Conservation (phyloP, 495 filamentous ascomycete genomes). For the Tuber calosporum region DNA sequence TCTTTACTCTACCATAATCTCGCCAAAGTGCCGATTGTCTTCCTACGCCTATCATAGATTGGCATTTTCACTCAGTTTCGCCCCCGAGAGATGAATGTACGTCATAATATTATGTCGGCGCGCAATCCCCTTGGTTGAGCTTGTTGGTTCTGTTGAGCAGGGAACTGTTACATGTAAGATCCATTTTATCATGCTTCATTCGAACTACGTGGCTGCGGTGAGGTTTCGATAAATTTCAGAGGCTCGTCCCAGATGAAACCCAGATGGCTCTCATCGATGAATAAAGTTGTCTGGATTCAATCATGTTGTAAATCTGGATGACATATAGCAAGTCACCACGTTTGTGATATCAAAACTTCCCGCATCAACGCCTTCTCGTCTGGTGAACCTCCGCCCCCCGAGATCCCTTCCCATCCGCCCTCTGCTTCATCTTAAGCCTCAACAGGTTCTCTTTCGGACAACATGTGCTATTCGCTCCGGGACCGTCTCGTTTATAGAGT, state of each 20-base stretch:
- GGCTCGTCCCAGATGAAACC: background rate
- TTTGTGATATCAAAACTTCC: background rate
- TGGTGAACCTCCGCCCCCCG: conserved; percentile 15
- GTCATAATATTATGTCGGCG: background rate
- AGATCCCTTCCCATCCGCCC: conserved; percentile 47
- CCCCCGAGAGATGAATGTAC: background rate
- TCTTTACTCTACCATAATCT: background rate
- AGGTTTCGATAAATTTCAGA: background rate
- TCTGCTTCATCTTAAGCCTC: conserved; percentile 79
- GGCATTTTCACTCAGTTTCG: background rate
- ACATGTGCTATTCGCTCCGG: conserved; percentile 63
- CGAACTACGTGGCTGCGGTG: background rate
- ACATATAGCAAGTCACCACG: background rate
- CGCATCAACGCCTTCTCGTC: conserved; percentile 25
- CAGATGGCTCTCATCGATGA: conserved; percentile 5
- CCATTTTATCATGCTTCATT: background rate
- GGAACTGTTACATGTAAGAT: background rate
- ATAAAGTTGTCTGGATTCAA: conserved; percentile 4
- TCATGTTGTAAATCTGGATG: conserved; percentile 1
- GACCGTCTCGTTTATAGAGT: conserved; percentile 77
- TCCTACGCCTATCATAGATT: background rate
- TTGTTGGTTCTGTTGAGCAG: background rate
- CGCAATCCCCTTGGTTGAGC: background rate
- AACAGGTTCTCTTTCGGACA: conserved; percentile 79
- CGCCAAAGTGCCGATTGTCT: background rate